Percentiles rank a stretch among this genome's conserved stretches.
Conservation (phyloP, 257 asterid genomes). For the Nicotiana benthamiana region DNA sequence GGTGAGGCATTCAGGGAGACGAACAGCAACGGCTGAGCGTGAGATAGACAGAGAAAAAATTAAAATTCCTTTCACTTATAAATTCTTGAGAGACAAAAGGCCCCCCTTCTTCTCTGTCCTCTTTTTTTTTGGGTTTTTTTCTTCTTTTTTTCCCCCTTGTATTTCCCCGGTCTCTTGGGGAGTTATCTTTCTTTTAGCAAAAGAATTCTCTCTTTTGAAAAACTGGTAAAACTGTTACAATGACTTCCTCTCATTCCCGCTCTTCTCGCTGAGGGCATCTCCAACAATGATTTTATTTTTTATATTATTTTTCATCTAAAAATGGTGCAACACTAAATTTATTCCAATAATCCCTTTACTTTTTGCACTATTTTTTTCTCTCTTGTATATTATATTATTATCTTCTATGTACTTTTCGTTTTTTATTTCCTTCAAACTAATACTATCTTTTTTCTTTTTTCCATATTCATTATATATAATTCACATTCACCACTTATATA, state of each 20-base stretch:
- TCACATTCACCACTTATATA: too few species aligned
- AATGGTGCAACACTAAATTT: too few species aligned
- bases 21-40: slow-evolving; percentile 89
- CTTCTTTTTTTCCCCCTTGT: not conserved
- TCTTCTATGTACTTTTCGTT: too few species aligned
- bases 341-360: too few species aligned
- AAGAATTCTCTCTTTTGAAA: not conserved
- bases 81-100: slow-evolving; percentile 36
- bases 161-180: slow-evolving; percentile 10
- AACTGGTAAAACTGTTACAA: not conserved
- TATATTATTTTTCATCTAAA: too few species aligned
- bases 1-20: slow-evolving; percentile 97
- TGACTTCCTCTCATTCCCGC: not conserved
- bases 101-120: slow-evolving; percentile 23
- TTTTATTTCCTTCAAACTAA: too few species aligned
- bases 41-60: slow-evolving; percentile 38
- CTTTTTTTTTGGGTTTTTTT: not conserved
- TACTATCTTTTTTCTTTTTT: too few species aligned
- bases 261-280: not conserved
- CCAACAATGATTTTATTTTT: too few species aligned
- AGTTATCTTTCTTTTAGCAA: not conserved
- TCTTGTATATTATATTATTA: too few species aligned
- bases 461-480: too few species aligned
- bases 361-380: too few species aligned
- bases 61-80: slow-evolving; percentile 74